A percentile compares a stretch with the other conserved stretches of the same genome.
phyloP scores from a whole-genome alignment of 768 basidiomycete genomes.

The Serendipita vermifera region DNA sequence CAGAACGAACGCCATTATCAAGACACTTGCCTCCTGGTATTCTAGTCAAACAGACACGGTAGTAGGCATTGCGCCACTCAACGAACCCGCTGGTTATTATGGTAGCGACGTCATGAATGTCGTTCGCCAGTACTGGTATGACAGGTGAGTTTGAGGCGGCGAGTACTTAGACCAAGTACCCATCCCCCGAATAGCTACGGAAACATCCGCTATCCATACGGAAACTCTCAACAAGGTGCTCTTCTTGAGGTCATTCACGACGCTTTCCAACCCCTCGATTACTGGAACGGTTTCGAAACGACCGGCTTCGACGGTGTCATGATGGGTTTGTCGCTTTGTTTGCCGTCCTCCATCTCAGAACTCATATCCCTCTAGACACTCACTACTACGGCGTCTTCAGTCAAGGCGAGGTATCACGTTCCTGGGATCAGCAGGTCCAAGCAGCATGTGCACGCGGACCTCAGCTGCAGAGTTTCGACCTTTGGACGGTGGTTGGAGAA shows the following conservation, averaged over 20 bases:
- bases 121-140: slow-evolving; percentile 46
- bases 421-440: slow-evolving; percentile 43
- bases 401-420: slow-evolving; percentile 31
- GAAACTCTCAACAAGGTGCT: slow-evolving; percentile 36
- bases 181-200: slow-evolving; percentile 12
- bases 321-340: slow-evolving; percentile 29
- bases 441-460: slow-evolving; percentile 40
- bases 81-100: slow-evolving; percentile 73
- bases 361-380: not conserved
- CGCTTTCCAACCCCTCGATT: slow-evolving; percentile 62
- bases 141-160: not conserved
- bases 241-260: slow-evolving; percentile 59
- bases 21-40: slow-evolving; percentile 43
- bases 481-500: slow-evolving; percentile 82
- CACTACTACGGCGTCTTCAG: slow-evolving; percentile 9
- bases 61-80: slow-evolving; percentile 58
- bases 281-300: slow-evolving; percentile 50
- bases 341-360: not conserved
- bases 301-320: slow-evolving; percentile 35
- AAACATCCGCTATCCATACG: slow-evolving; percentile 29
- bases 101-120: slow-evolving; percentile 38
- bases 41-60: slow-evolving; percentile 41
- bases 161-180: not conserved
- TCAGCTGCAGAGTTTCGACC: slow-evolving; percentile 38
- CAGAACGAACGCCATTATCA: slow-evolving; percentile 52